Evolutionary conservation across 805 yeast genomes (phyloP).

Genomic region (Metschnikowia chrysomelidarum): DNA sequence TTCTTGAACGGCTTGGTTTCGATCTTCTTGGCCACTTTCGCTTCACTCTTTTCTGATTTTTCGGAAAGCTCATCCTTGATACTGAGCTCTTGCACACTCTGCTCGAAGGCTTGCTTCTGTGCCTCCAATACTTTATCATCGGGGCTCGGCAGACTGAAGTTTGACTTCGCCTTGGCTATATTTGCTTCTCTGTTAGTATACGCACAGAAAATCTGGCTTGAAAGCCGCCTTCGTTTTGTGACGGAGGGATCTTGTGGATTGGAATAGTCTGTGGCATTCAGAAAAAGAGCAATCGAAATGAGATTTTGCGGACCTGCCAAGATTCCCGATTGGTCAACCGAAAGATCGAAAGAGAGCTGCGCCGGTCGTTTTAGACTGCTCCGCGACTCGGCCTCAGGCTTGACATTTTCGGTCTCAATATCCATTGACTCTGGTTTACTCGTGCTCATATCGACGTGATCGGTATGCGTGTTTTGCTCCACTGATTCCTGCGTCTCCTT

Average conservation of each 20-base stretch:
- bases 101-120: conserved; percentile 47
- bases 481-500: conserved; percentile 1
- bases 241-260: no score
- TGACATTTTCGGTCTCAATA: conserved; percentile 1
- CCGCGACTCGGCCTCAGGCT: no score
- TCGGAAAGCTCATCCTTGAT: conserved; percentile 17
- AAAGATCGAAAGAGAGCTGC: conserved; percentile 7
- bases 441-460: neutral
- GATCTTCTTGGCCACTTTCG: conserved; percentile 14
- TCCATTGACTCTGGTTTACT: conserved; percentile 5
- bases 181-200: conserved; percentile 42
- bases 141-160: conserved; percentile 73
- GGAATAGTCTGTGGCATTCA: neutral
- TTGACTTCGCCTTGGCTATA: conserved; percentile 45
- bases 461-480: neutral
- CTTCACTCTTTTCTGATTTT: conserved; percentile 7
- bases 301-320: conserved; percentile 7
- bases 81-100: conserved; percentile 27
- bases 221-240: conserved; percentile 11
- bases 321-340: conserved; percentile 11
- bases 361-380: conserved; percentile 1
- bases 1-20: conserved; percentile 43
- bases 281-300: conserved; percentile 10
- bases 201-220: conserved; percentile 25
- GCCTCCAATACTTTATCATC: conserved; percentile 69